phyloP scores from a whole-genome alignment of 352 stramenopile species.

The Globisporangium rhizosaccharum region DNA sequence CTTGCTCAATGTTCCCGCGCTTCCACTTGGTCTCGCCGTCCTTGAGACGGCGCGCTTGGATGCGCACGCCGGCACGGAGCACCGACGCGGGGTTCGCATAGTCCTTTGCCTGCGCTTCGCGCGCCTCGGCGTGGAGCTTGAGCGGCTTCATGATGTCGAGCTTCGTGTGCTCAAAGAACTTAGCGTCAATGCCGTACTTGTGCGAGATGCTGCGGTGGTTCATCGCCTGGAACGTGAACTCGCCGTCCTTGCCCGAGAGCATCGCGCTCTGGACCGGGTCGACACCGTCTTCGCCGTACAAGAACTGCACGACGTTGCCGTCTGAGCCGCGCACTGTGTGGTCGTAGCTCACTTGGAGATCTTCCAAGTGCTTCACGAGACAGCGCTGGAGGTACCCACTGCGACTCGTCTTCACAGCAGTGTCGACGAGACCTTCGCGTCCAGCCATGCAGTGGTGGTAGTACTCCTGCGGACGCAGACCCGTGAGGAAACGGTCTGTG shows the following conservation, averaged over 20 bases:
- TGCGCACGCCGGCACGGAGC: constrained; percentile 47
- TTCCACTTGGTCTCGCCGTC: constrained; percentile 83
- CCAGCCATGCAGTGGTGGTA: constrained; percentile 99
- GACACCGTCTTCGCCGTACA: constrained; percentile 99
- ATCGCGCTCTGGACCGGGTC: constrained; percentile 95
- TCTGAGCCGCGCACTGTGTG: constrained; percentile 98
- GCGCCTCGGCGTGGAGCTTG: constrained; percentile 66
- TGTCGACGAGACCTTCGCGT: constrained; percentile 97
- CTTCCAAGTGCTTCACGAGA: constrained; percentile 98
- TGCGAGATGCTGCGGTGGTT: constrained; percentile 95
- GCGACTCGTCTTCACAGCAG: constrained; percentile 99
- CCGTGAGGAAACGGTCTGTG: constrained; percentile 99
- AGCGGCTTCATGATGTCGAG: constrained; percentile 87
- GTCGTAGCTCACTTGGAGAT: constrained; percentile 98
- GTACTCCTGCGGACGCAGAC: constrained; percentile 96
- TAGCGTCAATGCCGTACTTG: constrained; percentile 88
- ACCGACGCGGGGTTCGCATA: constrained; percentile 31
- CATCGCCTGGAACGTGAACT: constrained; percentile 95
- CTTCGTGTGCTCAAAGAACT: constrained; percentile 88
- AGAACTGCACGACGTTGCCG: constrained; percentile 97
- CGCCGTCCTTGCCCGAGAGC: constrained; percentile 89
- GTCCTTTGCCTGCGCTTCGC: constrained; percentile 41
- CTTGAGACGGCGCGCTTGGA: constrained; percentile 71
- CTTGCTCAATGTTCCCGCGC: constrained; percentile 72
- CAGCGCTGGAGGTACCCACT: constrained; percentile 99